Conservation (phyloP, 2,329 filamentous ascomycete genomes). For the Chaetomium sp. region DNA sequence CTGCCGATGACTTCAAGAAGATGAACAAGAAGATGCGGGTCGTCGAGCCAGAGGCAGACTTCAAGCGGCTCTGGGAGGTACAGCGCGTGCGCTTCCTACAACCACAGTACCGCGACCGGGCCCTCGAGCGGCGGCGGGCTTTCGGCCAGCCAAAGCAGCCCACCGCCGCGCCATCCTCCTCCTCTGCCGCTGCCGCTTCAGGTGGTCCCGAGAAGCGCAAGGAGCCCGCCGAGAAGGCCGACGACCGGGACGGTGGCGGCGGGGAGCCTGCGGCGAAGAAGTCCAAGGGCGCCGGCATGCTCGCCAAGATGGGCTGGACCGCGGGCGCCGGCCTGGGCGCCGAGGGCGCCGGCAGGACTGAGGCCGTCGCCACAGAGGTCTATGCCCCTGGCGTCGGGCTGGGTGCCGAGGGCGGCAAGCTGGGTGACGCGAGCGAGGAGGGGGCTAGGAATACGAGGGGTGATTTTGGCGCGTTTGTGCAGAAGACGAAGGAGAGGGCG, state of each 20-base stretch:
- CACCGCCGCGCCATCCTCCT: constrained; percentile 37
- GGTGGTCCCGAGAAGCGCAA: constrained; percentile 38
- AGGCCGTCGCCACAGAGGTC: constrained; percentile 64
- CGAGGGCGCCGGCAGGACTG: constrained; percentile 62
- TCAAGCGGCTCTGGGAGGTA: constrained; percentile 24
- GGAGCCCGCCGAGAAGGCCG: constrained; percentile 40
- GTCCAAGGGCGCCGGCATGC: constrained; percentile 66
- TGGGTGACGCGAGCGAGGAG: constrained; percentile 67
- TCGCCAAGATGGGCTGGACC: constrained; percentile 75
- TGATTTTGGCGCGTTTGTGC: constrained; percentile 63
- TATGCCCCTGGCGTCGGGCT: constrained; percentile 71
- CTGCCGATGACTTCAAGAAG: constrained; percentile 39
- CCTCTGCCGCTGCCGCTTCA: constrained; percentile 30
- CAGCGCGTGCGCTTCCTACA: constrained; percentile 32
- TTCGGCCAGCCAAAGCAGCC: constrained; percentile 64
- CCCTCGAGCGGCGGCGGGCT: constrained; percentile 64
- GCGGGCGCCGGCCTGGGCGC: constrained; percentile 66
- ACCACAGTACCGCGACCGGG: constrained; percentile 64
- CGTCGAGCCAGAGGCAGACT: constrained; percentile 29
- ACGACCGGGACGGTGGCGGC: constrained; percentile 19
- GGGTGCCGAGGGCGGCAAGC: constrained; percentile 68
- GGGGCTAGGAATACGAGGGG: constrained; percentile 63
- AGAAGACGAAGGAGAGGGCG: constrained; percentile 65
- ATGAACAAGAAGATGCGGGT: constrained; percentile 39
- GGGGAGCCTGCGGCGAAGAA: constrained; percentile 42